Percentiles rank a stretch among this genome's conserved stretches.
Evolutionary conservation across 352 stramenopile species (phyloP).

Genomic region (Globisporangium cystogenes): DNA sequence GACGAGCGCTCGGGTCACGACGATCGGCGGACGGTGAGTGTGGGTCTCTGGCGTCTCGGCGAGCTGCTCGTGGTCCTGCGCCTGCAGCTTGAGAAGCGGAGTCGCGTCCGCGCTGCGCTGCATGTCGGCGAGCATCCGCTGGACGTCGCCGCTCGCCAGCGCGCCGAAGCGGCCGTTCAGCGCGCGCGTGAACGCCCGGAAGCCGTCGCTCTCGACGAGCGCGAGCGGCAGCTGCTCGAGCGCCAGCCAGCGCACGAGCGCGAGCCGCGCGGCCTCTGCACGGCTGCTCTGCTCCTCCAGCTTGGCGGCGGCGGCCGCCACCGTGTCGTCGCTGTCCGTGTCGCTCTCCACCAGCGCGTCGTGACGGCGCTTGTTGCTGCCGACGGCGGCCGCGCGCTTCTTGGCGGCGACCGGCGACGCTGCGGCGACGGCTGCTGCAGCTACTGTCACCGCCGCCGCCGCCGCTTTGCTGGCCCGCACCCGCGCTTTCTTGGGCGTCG

Average conservation of each 20-base stretch:
- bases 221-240: constrained; percentile 37
- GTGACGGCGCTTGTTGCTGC: not conserved
- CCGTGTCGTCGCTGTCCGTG: not conserved
- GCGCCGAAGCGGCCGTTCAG: constrained; percentile 31
- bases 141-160: constrained; percentile 22
- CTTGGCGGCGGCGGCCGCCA: not conserved
- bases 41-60: too few species aligned
- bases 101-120: not conserved
- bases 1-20: constrained; percentile 27
- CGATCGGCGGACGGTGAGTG: not conserved
- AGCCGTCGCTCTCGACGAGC: constrained; percentile 30
- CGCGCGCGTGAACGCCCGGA: constrained; percentile 26
- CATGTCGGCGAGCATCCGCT: constrained; percentile 18
- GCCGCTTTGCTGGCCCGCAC: not conserved
- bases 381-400: not conserved
- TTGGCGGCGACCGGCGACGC: not conserved
- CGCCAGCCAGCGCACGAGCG: constrained; percentile 34
- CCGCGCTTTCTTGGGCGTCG: constrained; percentile 1
- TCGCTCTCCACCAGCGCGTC: not conserved
- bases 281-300: not conserved
- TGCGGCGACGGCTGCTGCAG: too few species aligned
- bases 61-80: not conserved
- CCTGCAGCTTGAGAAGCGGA: not conserved
- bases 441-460: too few species aligned
- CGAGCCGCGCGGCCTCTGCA: constrained; percentile 19